Conservation (phyloP, 2,329 filamentous ascomycete genomes). For the Xylariaceae sp. region DNA sequence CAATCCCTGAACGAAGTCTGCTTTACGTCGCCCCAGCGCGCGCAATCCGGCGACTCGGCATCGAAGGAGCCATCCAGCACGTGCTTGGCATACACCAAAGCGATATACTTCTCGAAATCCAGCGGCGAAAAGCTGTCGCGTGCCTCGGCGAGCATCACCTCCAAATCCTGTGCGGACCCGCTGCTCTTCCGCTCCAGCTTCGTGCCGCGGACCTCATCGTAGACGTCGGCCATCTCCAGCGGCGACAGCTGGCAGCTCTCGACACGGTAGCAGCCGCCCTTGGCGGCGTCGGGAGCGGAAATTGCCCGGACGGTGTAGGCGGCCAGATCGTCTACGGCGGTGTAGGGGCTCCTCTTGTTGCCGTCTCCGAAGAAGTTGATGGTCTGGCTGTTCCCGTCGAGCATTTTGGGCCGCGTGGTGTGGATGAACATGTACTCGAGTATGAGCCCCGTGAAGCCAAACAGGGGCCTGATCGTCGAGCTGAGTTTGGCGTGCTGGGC, state of each 20-base stretch:
- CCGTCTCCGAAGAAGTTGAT: conserved; percentile 22
- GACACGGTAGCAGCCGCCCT: conserved; percentile 24
- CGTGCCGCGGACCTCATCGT: conserved; percentile 12
- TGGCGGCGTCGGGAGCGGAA: conserved; percentile 13
- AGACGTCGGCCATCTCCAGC: conserved; percentile 19
- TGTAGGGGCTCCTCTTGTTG: conserved; percentile 20
- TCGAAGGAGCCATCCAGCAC: too few relatives aligned
- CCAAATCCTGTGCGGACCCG: too few relatives aligned
- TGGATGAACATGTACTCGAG: conserved; percentile 31
- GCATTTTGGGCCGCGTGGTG: conserved; percentile 19
- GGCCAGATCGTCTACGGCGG: conserved; percentile 23
- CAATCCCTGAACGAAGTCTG: too few relatives aligned
- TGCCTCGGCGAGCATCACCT: too few relatives aligned
- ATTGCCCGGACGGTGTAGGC: conserved; percentile 17
- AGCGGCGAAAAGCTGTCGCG: too few relatives aligned
- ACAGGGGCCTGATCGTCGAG: conserved; percentile 34
- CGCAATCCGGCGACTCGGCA: too few relatives aligned
- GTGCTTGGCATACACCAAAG: too few relatives aligned
- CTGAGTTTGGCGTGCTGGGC: conserved; percentile 34
- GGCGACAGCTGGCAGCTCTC: conserved; percentile 20
- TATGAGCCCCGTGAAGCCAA: conserved; percentile 36
- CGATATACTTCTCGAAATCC: too few relatives aligned
- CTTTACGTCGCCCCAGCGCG: too few relatives aligned
- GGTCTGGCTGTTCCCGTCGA: conserved; percentile 18
- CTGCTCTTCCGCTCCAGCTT: conserved; percentile 1